A percentile compares a stretch with the other conserved stretches of the same genome.
These are phyloP conservation scores for Metrosideros polymorpha DNA, from an alignment of 441 rosid species.

Conservation along the genomic window DNA sequence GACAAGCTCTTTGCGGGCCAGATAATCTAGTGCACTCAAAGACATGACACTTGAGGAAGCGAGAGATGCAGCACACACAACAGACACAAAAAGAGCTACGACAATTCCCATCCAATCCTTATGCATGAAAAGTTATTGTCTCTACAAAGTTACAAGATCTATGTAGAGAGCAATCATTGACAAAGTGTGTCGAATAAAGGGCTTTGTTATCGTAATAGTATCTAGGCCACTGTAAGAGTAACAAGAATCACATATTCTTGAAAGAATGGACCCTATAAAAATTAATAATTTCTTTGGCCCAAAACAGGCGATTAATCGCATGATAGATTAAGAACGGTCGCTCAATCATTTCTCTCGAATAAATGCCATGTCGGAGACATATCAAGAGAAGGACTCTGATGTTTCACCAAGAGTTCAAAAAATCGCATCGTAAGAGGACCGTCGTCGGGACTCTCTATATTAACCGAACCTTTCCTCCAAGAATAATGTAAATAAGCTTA, in stretches of 20 bases:
- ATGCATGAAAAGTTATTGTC: not conserved
- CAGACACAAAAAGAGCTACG: fast-evolving
- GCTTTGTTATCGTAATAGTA: too few relatives aligned
- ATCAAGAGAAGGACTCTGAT: not conserved
- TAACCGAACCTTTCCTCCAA: not conserved
- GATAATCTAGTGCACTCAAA: not conserved
- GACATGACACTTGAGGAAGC: not conserved
- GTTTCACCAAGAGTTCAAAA: not conserved
- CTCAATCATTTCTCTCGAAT: too few relatives aligned
- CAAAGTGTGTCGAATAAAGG: not conserved
- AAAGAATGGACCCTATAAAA: too few relatives aligned
- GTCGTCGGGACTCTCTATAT: not conserved
- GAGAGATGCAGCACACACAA: not conserved
- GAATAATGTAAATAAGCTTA: not conserved
- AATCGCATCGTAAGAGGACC: too few relatives aligned
- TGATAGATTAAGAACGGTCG: too few relatives aligned
- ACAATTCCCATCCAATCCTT: not conserved
- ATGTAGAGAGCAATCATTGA: not conserved
- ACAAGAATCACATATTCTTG: too few relatives aligned
- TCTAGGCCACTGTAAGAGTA: too few relatives aligned
- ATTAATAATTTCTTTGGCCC: too few relatives aligned
- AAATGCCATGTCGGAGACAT: not conserved
- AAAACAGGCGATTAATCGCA: too few relatives aligned
- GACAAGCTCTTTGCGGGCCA: not conserved
- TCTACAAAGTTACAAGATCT: not conserved